A percentile compares a stretch with the other conserved stretches of the same genome.
Conservation (phyloP, 805 yeast genomes). For the Hanseniaspora mollemarum region DNA sequence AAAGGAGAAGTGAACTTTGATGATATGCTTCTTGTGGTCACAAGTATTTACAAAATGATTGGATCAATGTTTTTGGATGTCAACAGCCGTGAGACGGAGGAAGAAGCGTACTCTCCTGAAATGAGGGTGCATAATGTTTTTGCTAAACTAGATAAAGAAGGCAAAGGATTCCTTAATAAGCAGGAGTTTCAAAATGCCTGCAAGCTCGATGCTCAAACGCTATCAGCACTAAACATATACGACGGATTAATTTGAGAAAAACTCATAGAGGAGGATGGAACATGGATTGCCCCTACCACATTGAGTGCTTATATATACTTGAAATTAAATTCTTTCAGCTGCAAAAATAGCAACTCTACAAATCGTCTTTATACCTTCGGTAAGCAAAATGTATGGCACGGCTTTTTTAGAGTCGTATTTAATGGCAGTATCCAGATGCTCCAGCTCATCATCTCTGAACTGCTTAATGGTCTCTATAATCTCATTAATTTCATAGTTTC, state of each 20-base stretch:
- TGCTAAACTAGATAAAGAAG: conserved; percentile 55
- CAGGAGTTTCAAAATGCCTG: conserved; percentile 78
- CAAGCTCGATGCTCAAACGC: conserved; percentile 64
- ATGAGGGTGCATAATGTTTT: conserved; percentile 74
- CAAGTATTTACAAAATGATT: conserved; percentile 85
- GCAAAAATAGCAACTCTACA: conserved; percentile 84
- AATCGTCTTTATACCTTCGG: conserved; percentile 73
- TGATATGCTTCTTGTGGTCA: conserved; percentile 69
- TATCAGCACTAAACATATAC: conserved; percentile 64
- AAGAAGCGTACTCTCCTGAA: conserved; percentile 65
- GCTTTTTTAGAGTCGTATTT: conserved; percentile 87
- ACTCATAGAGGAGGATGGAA: too few species aligned
- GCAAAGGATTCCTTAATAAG: conserved; percentile 56
- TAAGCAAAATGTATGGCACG: conserved; percentile 76
- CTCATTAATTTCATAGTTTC: conserved; percentile 41
- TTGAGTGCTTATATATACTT: background rate
- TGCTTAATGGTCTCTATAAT: conserved; percentile 54
- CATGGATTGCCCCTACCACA: too few species aligned
- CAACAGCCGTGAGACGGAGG: background rate
- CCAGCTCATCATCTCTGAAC: conserved; percentile 89
- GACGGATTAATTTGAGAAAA: conserved; percentile 55
- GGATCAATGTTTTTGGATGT: conserved; percentile 63
- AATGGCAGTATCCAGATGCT: conserved; percentile 88
- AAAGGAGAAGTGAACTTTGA: conserved; percentile 65
- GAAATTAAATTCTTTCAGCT: conserved; percentile 62